A percentile compares a stretch with the other conserved stretches of the same genome.
Evolutionary conservation across 2,329 filamentous ascomycete genomes (phyloP).

Genomic region (Gnomoniopsis sp.): DNA sequence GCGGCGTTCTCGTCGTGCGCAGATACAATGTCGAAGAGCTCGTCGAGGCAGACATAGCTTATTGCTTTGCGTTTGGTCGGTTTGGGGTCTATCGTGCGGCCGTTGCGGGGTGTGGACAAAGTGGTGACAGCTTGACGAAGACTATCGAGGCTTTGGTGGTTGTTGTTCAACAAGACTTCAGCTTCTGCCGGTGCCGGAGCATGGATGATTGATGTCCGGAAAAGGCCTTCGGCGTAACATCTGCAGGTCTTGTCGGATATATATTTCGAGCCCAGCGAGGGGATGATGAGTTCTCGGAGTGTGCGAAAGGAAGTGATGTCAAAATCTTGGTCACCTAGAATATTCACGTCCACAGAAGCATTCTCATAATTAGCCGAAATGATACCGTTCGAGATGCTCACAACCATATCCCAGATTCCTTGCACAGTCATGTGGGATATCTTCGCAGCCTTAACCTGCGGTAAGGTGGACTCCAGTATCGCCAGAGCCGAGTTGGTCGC

Average conservation of each 20-base stretch:
- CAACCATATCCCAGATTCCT: conserved; percentile 68
- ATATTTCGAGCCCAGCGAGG: conserved; percentile 62
- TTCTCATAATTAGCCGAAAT: conserved; percentile 59
- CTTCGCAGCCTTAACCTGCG: conserved; percentile 50
- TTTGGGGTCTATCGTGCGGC: conserved; percentile 66
- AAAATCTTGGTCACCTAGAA: conserved; percentile 71
- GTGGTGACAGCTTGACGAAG: conserved; percentile 41
- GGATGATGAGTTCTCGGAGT: conserved; percentile 70
- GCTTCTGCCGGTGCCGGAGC: conserved; percentile 53
- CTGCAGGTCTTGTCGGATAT: conserved; percentile 67
- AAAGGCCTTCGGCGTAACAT: conserved; percentile 71
- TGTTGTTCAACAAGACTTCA: conserved; percentile 51
- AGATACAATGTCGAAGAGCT: conserved; percentile 69
- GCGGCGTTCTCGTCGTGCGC: conserved; percentile 39
- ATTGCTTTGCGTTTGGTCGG: conserved; percentile 67
- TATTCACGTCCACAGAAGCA: conserved; percentile 41
- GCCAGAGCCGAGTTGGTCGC: conserved; percentile 69
- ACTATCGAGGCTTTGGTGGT: conserved; percentile 40
- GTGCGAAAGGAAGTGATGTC: conserved; percentile 73
- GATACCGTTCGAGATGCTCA: conserved; percentile 65
- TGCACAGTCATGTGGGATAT: conserved; percentile 45
- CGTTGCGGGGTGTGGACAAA: conserved; percentile 64
- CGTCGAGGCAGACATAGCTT: conserved; percentile 75
- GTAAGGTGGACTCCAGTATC: conserved; percentile 64
- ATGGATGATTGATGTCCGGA: conserved; percentile 80